Evolutionary conservation across 2,329 filamentous ascomycete species (phyloP), one percentile per base, ranked within the genome.

Genomic region (Cercospora sojina): DNA sequence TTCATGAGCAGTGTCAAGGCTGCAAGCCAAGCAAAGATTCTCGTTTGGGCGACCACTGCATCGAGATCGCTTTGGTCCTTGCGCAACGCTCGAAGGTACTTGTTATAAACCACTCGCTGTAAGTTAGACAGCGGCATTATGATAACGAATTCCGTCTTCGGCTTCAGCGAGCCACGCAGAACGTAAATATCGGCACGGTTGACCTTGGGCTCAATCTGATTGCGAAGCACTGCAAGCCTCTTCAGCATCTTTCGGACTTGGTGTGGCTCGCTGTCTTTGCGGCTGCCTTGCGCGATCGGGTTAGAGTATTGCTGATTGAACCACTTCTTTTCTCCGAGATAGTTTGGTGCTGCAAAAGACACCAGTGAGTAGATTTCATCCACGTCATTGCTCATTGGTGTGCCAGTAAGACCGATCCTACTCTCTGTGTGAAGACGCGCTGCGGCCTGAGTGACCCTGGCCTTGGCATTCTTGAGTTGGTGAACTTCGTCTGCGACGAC

Each of bases 401-500:
- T 94, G 0, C 93, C 93, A 0, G 93, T 96, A 68, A 97, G 82
- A 5, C 92, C 93, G 70, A 97, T 91, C 10, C 93, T 88, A 67
- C 85, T 89, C 62, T 81, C 86, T 0, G 92, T 91, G 67, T 77
- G 82, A 74, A 97, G 90, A 10, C 80, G 77, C 1, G 80, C 80
- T 20, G 88, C 86, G 5, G 85, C 83, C 41, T 77, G 70, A 51
- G 87, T 81, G 35, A 89, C 79, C 20, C 82, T 78, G 0, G 88
- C 82, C 0, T 75, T 76, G 0, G 81, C 78, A 68, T 92, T 93
- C 78, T 95, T 96, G 75, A 97, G 79, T 23, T 79, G 81, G 75
- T 97, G 93, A 0, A 92, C 93, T 78, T 97, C 93, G 74, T 97
- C 93, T 0, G 90, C 91, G 59, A 97, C 80, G 23, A 96, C 88